phyloP scores from a whole-genome alignment of 805 yeast genomes.

The Barnettozyma salicaria region DNA sequence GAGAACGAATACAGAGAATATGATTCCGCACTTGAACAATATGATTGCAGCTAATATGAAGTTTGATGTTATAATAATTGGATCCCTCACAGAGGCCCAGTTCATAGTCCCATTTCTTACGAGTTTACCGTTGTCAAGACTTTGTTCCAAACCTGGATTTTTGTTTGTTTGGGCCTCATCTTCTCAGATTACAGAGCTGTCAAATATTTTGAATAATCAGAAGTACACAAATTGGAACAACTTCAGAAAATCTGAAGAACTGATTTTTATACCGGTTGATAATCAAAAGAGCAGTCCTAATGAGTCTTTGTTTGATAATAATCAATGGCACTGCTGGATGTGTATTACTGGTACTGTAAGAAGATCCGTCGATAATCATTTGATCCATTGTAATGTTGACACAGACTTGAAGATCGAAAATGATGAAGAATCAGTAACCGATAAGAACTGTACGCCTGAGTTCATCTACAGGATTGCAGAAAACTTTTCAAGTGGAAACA shows the following conservation, averaged over 20 bases:
- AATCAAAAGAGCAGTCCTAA: constrained; percentile 35
- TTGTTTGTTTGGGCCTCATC: constrained; percentile 85
- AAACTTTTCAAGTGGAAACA: constrained; percentile 76
- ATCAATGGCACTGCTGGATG: constrained; percentile 98
- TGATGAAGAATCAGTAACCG: constrained; percentile 16
- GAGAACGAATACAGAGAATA: constrained; percentile 43
- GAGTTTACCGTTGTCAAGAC: constrained; percentile 61
- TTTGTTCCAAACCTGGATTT: constrained; percentile 82
- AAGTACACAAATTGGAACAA: constrained; percentile 46
- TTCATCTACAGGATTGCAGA: constrained; percentile 79
- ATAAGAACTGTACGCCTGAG: constrained; percentile 56
- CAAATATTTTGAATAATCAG: constrained; percentile 46
- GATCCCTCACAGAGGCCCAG: constrained; percentile 74
- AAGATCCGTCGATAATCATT: constrained; percentile 73
- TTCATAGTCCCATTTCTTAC: constrained; percentile 55
- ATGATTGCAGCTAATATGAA: constrained; percentile 60
- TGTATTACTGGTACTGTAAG: constrained; percentile 93
- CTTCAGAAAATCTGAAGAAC: constrained; percentile 85
- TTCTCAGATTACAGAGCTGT: constrained; percentile 58
- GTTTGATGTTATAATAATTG: constrained; percentile 90
- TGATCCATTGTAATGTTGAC: constrained; percentile 88
- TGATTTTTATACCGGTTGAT: constrained; percentile 73
- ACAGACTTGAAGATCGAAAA: constrained; percentile 79
- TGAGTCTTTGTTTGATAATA: constrained; percentile 50
- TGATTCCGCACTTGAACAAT: constrained; percentile 48